Conservation (phyloP, 108 stramenopile species). For the Cyclotella distinguenda region DNA sequence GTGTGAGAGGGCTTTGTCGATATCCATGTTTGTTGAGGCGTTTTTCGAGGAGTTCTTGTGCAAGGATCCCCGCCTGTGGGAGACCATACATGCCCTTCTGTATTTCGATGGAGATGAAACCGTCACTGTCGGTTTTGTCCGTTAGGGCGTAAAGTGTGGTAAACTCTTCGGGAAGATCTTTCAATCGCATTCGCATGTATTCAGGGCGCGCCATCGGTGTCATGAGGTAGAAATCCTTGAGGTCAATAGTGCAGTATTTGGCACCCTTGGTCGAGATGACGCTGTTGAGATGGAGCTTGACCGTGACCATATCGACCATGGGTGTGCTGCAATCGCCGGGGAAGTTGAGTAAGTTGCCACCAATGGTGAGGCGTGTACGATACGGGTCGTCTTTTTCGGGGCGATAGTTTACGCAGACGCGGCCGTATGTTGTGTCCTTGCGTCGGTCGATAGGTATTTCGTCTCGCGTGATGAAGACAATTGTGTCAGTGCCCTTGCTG, state of each 20-base stretch:
- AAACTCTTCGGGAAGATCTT: slow-evolving; percentile 23
- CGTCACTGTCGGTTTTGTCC: neutral
- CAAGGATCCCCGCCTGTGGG: slow-evolving; percentile 46
- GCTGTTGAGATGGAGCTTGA: slow-evolving; percentile 49
- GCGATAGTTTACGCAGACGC: slow-evolving; percentile 15
- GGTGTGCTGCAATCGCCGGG: too few relatives aligned
- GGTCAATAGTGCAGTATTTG: slow-evolving; percentile 29
- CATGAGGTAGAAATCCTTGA: slow-evolving; percentile 55
- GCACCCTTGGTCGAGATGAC: slow-evolving; percentile 38
- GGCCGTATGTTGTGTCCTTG: slow-evolving; percentile 21
- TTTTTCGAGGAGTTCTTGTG: slow-evolving; percentile 23
- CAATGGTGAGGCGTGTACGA: slow-evolving; percentile 27
- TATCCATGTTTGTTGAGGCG: slow-evolving; percentile 26
- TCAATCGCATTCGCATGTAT: slow-evolving; percentile 41
- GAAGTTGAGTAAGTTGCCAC: too few relatives aligned
- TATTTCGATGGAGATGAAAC: slow-evolving; percentile 16
- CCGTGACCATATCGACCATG: slow-evolving; percentile 27
- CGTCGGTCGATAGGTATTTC: slow-evolving; percentile 12
- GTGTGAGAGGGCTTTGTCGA: slow-evolving; percentile 18
- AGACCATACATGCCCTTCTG: slow-evolving; percentile 50
- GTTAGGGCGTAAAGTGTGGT: slow-evolving; percentile 25
- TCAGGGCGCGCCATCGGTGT: slow-evolving; percentile 31
- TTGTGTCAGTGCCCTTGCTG: slow-evolving; percentile 20
- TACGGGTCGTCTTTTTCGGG: slow-evolving; percentile 27
- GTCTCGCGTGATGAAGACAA: slow-evolving; percentile 13